These are phyloP conservation scores for Trichoderma sp. DNA, from an alignment of 2,329 filamentous ascomycete genomes.

Conservation along the genomic window DNA sequence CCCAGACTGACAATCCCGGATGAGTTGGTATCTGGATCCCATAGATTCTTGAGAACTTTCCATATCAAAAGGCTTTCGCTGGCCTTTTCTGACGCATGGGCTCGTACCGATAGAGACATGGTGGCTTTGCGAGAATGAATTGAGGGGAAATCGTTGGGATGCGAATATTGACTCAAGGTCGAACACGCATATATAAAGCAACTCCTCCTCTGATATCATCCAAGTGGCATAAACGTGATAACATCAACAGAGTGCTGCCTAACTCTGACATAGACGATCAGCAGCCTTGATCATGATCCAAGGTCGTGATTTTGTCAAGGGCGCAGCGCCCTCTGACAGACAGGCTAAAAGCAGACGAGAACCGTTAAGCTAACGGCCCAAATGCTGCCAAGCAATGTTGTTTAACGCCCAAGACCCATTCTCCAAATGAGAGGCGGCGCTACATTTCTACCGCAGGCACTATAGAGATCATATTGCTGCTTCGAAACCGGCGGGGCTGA, in stretches of 20 bases:
- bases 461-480: neutral
- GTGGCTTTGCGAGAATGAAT: neutral
- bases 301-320: neutral
- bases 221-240: too few species aligned
- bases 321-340: neutral
- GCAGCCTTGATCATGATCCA: neutral
- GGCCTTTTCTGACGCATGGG: constrained; percentile 4
- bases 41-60: constrained; percentile 49
- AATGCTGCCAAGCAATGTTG: neutral
- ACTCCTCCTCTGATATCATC: too few species aligned
- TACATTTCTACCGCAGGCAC: neutral
- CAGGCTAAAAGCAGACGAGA: neutral
- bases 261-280: neutral
- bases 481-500: neutral
- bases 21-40: constrained; percentile 43
- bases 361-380: neutral
- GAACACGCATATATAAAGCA: neutral
- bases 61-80: constrained; percentile 32
- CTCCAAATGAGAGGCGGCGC: neutral
- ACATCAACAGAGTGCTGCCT: neutral
- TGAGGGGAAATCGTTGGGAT: neutral
- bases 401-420: neutral
- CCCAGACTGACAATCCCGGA: constrained; percentile 52
- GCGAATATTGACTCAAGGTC: neutral
- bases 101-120: constrained; percentile 24